Base-by-base conservation (phyloP, 2,329 filamentous ascomycete genomes). In the Blumeria graminis region DNA sequence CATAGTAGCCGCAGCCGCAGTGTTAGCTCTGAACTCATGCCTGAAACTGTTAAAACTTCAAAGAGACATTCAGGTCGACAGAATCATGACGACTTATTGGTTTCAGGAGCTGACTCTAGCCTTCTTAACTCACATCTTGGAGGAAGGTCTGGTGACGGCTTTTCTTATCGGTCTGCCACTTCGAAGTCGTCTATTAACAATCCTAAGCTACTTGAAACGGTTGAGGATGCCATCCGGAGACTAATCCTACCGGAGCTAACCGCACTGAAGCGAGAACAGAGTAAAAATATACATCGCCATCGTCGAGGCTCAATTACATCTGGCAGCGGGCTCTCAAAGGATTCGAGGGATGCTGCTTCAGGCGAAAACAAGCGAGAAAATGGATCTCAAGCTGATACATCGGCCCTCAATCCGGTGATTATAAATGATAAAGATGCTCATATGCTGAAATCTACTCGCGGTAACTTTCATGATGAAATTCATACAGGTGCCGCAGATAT, bases 211-310 rank as follows among this genome's bases (percentile, higher is more conserved):
- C 72, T 86, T 9, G 79, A 82, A 60, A 82, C 82, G 1, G 82
- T 86, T 0, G 82, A 86, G 67, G 82, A 86, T 69, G 82, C 81
- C 16, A 86, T 86, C 64, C 78, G 81, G 63, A 74, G 81, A 56
- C 70, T 86, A 58, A 85, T 86, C 56, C 68, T 98, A 2, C 92
- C 92, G 0, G 90, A 98, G 68, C 74, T 98, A 48, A 90, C 87
- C 63, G 86, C 88, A 9, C 73, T 98, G 56, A 95, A 94, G 68
- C 81, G 89, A 63, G 88, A 94, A 65, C 85, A 90, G 67, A 89
- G 86, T 67, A 82, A 83, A 61, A 80, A 82, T 60, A 76, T 83
- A 61, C 50, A 74, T 69, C 50, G 81, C 57, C 52, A 73, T 71
- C 50, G 74, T 71, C 73, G 79, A 62, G 77, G 79, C 56, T 81